Evolutionary conservation across 2,329 filamentous ascomycete species (phyloP).

Genomic region (Curvularia eragrostidis): DNA sequence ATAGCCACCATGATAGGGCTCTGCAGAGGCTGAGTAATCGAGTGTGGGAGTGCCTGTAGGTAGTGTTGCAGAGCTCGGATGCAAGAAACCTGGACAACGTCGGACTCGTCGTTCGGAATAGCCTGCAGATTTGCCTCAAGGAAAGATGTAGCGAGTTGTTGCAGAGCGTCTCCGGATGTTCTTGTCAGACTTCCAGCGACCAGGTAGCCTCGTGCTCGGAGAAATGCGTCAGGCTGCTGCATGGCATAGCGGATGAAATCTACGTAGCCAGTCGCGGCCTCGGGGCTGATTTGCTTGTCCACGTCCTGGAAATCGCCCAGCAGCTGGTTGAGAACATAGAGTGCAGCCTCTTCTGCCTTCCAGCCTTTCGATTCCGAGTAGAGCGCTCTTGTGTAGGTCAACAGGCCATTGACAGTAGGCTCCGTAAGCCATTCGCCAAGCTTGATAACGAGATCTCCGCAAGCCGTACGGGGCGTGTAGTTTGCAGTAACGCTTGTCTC

Average conservation of each 20-base stretch:
- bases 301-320: slow-evolving; percentile 83
- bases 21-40: slow-evolving; percentile 65
- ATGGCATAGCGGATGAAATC: slow-evolving; percentile 82
- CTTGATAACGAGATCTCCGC: slow-evolving; percentile 90
- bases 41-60: slow-evolving; percentile 60
- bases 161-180: slow-evolving; percentile 65
- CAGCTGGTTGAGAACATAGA: slow-evolving; percentile 86
- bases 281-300: slow-evolving; percentile 71
- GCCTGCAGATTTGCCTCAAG: slow-evolving; percentile 77
- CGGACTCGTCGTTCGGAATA: slow-evolving; percentile 76
- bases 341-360: slow-evolving; percentile 77
- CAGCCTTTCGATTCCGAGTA: slow-evolving; percentile 66
- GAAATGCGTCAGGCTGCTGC: slow-evolving; percentile 72
- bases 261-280: slow-evolving; percentile 75
- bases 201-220: slow-evolving; percentile 86
- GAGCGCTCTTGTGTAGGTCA: slow-evolving; percentile 75
- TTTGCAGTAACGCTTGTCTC: slow-evolving; percentile 95
- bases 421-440: slow-evolving; percentile 86
- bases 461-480: slow-evolving; percentile 92
- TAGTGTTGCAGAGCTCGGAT: slow-evolving; percentile 83
- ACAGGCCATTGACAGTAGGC: slow-evolving; percentile 77
- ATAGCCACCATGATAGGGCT: slow-evolving; percentile 65
- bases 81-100: slow-evolving; percentile 90
- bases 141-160: slow-evolving; percentile 64
- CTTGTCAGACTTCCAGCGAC: slow-evolving; percentile 81